phyloP scores from a whole-genome alignment of 108 stramenopile genomes.

The Schizochytrium sp. region DNA sequence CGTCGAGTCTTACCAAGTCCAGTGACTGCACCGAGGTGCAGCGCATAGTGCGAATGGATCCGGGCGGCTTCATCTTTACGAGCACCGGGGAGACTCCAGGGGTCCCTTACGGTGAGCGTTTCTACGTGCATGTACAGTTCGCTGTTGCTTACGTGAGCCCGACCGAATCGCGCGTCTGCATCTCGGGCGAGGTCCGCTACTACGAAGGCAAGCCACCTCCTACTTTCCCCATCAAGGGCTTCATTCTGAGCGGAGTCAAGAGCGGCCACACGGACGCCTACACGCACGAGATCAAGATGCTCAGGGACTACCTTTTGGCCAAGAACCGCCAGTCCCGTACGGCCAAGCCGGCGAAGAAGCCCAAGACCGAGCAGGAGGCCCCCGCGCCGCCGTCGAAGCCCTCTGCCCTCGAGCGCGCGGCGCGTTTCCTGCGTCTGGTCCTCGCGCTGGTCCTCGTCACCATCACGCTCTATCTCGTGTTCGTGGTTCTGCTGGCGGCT shows the following conservation, averaged over 20 bases:
- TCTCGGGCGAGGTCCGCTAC: neutral
- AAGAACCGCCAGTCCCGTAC: neutral
- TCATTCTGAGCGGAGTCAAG: neutral
- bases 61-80: neutral
- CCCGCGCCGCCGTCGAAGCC: neutral
- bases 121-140: neutral
- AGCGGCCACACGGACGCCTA: neutral
- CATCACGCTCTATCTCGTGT: too few relatives aligned
- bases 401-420: too few relatives aligned
- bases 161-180: neutral
- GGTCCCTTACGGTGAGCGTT: neutral
- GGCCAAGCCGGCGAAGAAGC: neutral
- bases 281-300: neutral
- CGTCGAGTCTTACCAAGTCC: neutral
- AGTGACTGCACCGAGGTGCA: neutral
- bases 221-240: neutral
- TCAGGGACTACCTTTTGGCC: neutral
- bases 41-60: neutral
- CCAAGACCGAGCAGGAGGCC: neutral
- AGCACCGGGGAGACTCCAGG: neutral
- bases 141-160: neutral
- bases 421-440: neutral
- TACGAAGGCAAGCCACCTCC: neutral
- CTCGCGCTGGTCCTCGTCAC: neutral
- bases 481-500: neutral